Base-by-base conservation (phyloP, 805 yeast species). In the Metschnikowia colocasiae region DNA sequence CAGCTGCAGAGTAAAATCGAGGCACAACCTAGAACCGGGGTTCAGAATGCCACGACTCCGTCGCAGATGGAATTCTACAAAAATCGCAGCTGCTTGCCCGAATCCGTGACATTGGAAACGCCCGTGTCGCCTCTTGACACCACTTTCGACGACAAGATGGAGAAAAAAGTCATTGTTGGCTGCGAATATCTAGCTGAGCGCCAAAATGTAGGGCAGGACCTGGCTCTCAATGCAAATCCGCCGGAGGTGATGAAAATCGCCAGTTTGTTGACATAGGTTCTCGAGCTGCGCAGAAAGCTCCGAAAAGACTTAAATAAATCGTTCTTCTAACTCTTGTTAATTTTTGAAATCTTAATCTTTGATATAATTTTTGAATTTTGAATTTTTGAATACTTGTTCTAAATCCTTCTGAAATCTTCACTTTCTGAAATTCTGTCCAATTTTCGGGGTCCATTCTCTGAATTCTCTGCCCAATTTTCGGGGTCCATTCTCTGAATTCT, bases 201-300 rank as follows among this genome's bases (percentile, higher is more conserved):
- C 12, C 25, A 35, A 20, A 20, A 15, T 23, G 25, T 25, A 15
- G 30, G 19, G 40, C 27, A 23, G 30, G 23, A 20, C 30, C 40
- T 15, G 38, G 27, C 38, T 20, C 38, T 35, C 27, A 35, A 20
- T n/a, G 38, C 26, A 15, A 23, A 36, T 25, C 15, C 40, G n/a
- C 40, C 19, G n/a, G 40, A 36, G 30, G 40, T 36, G 29, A 36
- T 36, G 40, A 36, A 36, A 25, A 25, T 36, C 10, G 40, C 40
- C 9, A 36, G 40, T 36, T 36, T 36, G 40, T 23, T 36, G 23
- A 25, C 40, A 36, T 35, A 22, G 27, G 16, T 19, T 12, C 15
- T 12, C 36, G n/a, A 15, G 34, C 20, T 16, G 34, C 3, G 34
- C 19, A 15, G 23, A 33, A 18, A 19, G 22, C 36, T 18, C 20